Base-by-base conservation (phyloP, 495 filamentous ascomycete genomes). In the Bryoglossum gracile region DNA sequence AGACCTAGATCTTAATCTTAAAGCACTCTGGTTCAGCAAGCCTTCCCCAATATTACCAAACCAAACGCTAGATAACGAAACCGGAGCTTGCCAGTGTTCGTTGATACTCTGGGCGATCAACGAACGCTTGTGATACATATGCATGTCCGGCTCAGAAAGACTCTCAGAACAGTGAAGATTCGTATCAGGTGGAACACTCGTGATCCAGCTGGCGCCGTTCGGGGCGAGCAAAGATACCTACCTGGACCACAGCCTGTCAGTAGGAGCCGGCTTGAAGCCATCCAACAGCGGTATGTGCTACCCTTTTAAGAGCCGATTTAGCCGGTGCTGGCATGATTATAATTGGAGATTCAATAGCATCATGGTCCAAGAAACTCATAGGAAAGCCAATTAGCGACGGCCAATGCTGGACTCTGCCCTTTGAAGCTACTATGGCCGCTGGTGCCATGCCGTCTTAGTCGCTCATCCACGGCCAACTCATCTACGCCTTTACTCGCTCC, bases 331-430 rank as follows among this genome's bases (percentile, higher is more conserved):
- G 50, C 17, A 35, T 5, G 17, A n/a, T 3, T 33, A 60, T 49
- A 14, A 56, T 56, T 38, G 43, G 57, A 9, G 36, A 56, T n/a
- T 53, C 54, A 25, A 57, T 71, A 14, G 62, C 61, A 6, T 36
- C 38, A 5, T 72, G 65, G 65, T 58, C 63, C 28, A 48, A 65
- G 40, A 46, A 42, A 11, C 39, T 54, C 28, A 49, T 68, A 2
- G 65, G 67, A 9, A 48, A 56, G 4, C 56, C 60, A 51, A 64
- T 72, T 4, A 68, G 68, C 22, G 59, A 69, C 39, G 68, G 68
- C 10, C 64, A 71, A 47, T 72, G 68, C 51, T 71, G 68, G 68
- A 70, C 68, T 22, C 55, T 71, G 9, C 65, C 66, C 11, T 49
- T 61, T 22, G 48, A 65, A 13, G 65, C 56, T 17, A 57, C 69